Evolutionary conservation across 139 green algal genomes (phyloP).

Genomic region (Pleodorina starrii): DNA sequence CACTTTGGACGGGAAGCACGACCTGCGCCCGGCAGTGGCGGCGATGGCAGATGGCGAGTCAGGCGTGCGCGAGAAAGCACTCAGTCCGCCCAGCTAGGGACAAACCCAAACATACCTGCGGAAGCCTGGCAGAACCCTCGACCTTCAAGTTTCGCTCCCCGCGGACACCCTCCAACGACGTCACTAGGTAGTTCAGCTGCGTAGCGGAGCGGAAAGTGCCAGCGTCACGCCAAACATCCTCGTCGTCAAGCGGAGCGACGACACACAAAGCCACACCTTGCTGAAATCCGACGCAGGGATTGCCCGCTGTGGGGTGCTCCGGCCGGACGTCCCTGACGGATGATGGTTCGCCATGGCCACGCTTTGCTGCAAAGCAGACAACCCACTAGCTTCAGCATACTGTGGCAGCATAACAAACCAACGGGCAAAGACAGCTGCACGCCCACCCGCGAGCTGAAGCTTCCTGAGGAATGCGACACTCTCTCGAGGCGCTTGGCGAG

Average conservation of each 20-base stretch:
- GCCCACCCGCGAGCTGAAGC: conserved; percentile 49
- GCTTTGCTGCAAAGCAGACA: conserved; percentile 18
- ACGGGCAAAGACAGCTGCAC: neutral
- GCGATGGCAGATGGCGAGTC: neutral
- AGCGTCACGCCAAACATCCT: too few relatives aligned
- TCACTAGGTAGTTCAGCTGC: conserved; percentile 47
- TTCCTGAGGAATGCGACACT: conserved; percentile 46
- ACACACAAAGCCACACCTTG: conserved; percentile 18
- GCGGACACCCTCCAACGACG: conserved; percentile 34
- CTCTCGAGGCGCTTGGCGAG: conserved; percentile 40
- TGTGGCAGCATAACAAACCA: neutral
- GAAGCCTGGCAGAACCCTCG: conserved; percentile 39
- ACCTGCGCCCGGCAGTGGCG: conserved; percentile 6
- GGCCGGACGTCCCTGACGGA: neutral
- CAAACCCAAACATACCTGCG: neutral
- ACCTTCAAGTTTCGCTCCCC: conserved; percentile 43
- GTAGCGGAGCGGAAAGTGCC: too few relatives aligned
- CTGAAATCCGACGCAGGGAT: conserved; percentile 11
- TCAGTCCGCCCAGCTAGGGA: neutral
- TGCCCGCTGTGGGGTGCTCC: conserved; percentile 28
- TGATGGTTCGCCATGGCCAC: neutral
- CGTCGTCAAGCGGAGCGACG: too few relatives aligned
- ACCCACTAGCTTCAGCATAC: neutral
- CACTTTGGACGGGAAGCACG: neutral
- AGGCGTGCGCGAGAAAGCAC: neutral